A percentile compares a stretch with the other conserved stretches of the same genome.
Evolutionary conservation across 805 yeast species (phyloP).

Genomic region (Hanseniaspora meyeri): DNA sequence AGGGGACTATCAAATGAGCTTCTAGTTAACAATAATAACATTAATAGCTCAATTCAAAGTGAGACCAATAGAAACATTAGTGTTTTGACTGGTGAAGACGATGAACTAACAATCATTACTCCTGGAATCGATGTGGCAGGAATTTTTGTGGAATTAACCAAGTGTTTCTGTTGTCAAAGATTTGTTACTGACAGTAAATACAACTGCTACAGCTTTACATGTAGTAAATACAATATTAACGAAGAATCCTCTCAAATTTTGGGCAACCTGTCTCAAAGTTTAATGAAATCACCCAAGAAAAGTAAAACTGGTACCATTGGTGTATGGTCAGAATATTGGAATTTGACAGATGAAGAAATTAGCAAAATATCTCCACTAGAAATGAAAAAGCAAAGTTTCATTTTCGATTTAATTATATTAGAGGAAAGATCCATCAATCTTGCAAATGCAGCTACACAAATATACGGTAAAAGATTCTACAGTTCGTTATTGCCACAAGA

Average conservation of each 20-base stretch:
- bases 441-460: constrained; percentile 50
- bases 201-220: constrained; percentile 5
- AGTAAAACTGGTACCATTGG: constrained; percentile 27
- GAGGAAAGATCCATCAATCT: constrained; percentile 61
- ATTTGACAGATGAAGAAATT: constrained; percentile 42
- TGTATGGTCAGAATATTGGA: constrained; percentile 61
- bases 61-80: background rate
- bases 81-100: constrained; percentile 16
- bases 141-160: constrained; percentile 17
- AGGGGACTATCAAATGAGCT: constrained; percentile 17
- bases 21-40: constrained; percentile 19
- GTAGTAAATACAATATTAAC: background rate
- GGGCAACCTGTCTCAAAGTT: background rate
- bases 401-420: constrained; percentile 59
- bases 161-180: constrained; percentile 4
- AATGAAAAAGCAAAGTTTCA: constrained; percentile 57
- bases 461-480: constrained; percentile 36
- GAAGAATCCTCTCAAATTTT: background rate
- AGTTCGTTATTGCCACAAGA: constrained; percentile 38
- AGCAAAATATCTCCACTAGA: constrained; percentile 38
- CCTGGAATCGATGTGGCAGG: constrained; percentile 29
- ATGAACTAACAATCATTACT: constrained; percentile 27
- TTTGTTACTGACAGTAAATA: constrained; percentile 3
- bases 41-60: background rate
- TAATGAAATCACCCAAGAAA: background rate